Percentiles rank a stretch among this genome's conserved stretches.
Conservation (phyloP, 352 stramenopile species). For the Pythium volutum region DNA sequence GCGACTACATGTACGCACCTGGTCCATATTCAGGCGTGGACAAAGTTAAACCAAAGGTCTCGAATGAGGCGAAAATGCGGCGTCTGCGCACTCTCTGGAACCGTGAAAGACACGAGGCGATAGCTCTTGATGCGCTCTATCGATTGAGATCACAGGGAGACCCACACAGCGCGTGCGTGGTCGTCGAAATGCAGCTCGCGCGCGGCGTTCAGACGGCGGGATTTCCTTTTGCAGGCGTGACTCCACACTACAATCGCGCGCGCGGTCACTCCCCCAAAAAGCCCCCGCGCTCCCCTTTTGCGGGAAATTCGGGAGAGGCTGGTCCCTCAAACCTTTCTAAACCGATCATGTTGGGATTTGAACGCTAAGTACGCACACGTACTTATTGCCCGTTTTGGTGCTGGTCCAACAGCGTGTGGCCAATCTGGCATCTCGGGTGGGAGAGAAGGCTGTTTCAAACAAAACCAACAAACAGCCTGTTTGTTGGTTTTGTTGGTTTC, state of each 20-base stretch:
- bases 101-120: neutral
- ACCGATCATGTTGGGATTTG: neutral
- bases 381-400: conserved; percentile 3
- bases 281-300: conserved; percentile 9
- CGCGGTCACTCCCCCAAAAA: neutral
- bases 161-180: neutral
- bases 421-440: neutral
- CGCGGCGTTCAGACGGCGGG: neutral
- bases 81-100: neutral
- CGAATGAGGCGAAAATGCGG: neutral
- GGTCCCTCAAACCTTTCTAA: conserved; percentile 16
- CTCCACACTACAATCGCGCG: neutral
- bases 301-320: conserved; percentile 6
- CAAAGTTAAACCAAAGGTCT: no score
- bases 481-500: neutral
- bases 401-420: conserved; percentile 13
- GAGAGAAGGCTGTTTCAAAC: neutral
- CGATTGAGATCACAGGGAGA: neutral
- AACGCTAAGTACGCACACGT: conserved; percentile 12
- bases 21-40: conserved; percentile 7
- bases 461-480: no score
- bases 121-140: conserved; percentile 19
- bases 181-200: neutral
- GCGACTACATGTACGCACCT: neutral
- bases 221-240: neutral